Evolutionary conservation across 495 filamentous ascomycete species (phyloP).

Genomic region (Penicillium bovifimosum): DNA sequence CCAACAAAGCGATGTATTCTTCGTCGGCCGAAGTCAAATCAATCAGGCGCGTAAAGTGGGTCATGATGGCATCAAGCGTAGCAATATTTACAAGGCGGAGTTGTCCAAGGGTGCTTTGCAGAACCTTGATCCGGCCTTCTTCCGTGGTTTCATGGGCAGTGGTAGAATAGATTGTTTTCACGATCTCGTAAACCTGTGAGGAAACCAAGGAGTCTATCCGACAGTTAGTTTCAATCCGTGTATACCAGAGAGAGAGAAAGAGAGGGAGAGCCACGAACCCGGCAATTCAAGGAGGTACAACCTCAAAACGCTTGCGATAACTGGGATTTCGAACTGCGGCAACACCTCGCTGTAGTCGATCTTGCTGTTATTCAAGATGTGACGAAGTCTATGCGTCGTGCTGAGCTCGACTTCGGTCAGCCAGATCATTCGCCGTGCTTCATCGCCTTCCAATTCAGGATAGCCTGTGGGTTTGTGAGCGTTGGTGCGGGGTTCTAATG

Average conservation of each 20-base stretch:
- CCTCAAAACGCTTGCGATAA: constrained; percentile 89
- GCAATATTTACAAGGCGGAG: constrained; percentile 96
- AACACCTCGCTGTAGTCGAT: constrained; percentile 69
- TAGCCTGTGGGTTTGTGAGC: constrained; percentile 53
- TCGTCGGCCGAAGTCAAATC: constrained; percentile 96
- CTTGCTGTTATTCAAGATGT: constrained; percentile 83
- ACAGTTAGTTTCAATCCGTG: constrained; percentile 1
- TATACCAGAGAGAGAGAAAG: constrained; percentile 6
- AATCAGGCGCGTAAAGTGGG: constrained; percentile 94
- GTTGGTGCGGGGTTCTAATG: neutral
- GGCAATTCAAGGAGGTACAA: constrained; percentile 94
- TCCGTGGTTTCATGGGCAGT: constrained; percentile 65
- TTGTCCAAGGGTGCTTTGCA: constrained; percentile 93
- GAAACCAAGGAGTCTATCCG: constrained; percentile 85
- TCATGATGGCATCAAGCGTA: constrained; percentile 94
- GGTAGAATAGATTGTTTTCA: constrained; percentile 85
- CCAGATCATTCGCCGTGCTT: constrained; percentile 89
- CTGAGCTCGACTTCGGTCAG: constrained; percentile 82
- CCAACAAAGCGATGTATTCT: constrained; percentile 69
- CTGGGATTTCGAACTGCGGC: constrained; percentile 82
- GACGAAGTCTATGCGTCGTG: constrained; percentile 79
- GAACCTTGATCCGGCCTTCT: constrained; percentile 79
- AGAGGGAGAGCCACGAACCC: constrained; percentile 56
- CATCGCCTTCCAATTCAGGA: constrained; percentile 95
- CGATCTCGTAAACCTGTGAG: constrained; percentile 97